A percentile compares a stretch with the other conserved stretches of the same genome.
Conservation (phyloP, 192 early-diverging fungal species). For the Cladochytrium replicatum region DNA sequence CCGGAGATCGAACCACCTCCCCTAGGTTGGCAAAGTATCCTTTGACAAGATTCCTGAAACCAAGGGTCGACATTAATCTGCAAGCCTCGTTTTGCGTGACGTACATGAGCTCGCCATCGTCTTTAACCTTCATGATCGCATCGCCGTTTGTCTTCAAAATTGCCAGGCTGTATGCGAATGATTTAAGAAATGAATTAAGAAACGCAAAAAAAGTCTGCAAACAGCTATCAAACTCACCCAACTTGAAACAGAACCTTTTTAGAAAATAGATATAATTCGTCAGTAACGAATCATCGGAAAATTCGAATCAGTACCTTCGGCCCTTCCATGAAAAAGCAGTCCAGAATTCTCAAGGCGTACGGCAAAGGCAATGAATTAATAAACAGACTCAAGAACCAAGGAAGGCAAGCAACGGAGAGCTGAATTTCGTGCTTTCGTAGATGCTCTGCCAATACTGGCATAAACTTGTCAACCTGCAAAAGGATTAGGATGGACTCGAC, state of each 20-base stretch:
- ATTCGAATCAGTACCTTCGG: conserved; percentile 45
- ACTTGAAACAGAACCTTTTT: conserved; percentile 80
- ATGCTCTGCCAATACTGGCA: conserved; percentile 80
- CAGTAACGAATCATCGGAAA: neutral
- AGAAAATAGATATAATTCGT: conserved; percentile 1
- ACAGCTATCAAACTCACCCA: conserved; percentile 33
- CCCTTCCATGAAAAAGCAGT: conserved; percentile 97
- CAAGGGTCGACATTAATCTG: conserved; percentile 9
- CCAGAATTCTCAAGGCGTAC: conserved; percentile 79
- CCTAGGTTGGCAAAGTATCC: conserved; percentile 75
- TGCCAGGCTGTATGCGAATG: conserved; percentile 45
- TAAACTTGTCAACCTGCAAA: conserved; percentile 62
- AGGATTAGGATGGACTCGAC: conserved; percentile 5
- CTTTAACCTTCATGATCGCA: conserved; percentile 40
- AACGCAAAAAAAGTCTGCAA: conserved; percentile 9
- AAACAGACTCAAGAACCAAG: conserved; percentile 95
- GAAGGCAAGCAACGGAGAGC: conserved; percentile 90
- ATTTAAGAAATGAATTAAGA: neutral
- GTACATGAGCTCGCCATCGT: conserved; percentile 50
- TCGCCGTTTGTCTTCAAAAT: conserved; percentile 87
- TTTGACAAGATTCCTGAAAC: conserved; percentile 75
- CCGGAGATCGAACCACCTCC: conserved; percentile 40
- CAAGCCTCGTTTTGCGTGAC: neutral
- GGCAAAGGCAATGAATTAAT: conserved; percentile 93
- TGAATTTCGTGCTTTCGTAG: conserved; percentile 86